Percentiles rank a stretch among this genome's conserved stretches.
Conservation (phyloP, 2,329 filamentous ascomycete genomes). For the Ceratocystis diversiconidia region DNA sequence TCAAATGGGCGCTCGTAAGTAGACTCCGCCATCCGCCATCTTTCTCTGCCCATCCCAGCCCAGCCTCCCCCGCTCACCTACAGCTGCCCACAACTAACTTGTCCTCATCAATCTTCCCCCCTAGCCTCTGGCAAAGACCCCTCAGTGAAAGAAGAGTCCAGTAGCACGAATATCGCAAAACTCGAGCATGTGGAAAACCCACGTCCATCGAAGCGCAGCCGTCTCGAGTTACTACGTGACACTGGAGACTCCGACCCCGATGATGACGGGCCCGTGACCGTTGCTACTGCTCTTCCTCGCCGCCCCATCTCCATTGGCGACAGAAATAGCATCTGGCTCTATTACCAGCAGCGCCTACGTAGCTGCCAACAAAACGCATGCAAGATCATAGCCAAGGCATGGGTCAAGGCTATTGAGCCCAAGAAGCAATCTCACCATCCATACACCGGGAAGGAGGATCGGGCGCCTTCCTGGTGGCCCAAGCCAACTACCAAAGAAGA, state of each 20-base stretch:
- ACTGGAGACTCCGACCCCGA: not conserved
- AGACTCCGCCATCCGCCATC: too few relatives aligned
- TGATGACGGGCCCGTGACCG: constrained; percentile 1
- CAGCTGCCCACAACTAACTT: too few relatives aligned
- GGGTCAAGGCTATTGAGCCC: constrained; percentile 61
- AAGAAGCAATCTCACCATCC: constrained; percentile 65
- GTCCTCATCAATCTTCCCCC: not conserved
- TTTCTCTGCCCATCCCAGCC: not conserved
- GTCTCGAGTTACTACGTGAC: not conserved
- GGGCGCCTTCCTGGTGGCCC: constrained; percentile 55
- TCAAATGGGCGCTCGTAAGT: constrained; percentile 9
- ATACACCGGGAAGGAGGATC: constrained; percentile 51
- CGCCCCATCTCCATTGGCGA: constrained; percentile 37
- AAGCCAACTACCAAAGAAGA: constrained; percentile 36
- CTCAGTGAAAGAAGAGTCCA: not conserved
- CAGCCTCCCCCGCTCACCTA: not conserved
- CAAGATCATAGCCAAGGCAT: constrained; percentile 60
- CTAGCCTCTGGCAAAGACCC: not conserved
- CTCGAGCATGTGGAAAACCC: not conserved
- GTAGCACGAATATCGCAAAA: not conserved
- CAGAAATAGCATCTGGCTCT: constrained; percentile 38
- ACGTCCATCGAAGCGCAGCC: not conserved
- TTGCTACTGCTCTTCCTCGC: not conserved
- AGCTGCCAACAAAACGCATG: constrained; percentile 56
- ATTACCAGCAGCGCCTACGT: constrained; percentile 48